Percentiles rank a stretch among this genome's conserved stretches.
These are phyloP conservation scores for Calonectria henricotiae DNA, from an alignment of 2,329 filamentous ascomycete genomes.

Conservation along the genomic window DNA sequence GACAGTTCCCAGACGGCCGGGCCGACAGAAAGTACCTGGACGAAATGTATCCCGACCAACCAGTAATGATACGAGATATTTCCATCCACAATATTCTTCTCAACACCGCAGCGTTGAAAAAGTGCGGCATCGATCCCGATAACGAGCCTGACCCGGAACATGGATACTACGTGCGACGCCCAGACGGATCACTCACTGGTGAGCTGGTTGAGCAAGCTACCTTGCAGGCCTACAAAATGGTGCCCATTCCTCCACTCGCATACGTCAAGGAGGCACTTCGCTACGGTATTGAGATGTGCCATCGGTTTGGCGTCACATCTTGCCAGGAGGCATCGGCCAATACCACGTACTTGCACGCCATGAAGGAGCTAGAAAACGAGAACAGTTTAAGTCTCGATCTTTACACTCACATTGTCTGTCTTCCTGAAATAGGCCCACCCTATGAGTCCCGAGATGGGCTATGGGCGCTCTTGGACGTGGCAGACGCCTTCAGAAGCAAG, in stretches of 20 bases:
- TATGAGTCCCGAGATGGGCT: background rate
- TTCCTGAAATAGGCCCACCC: background rate
- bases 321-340: background rate
- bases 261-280: background rate
- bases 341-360: background rate
- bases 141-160: background rate
- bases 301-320: background rate
- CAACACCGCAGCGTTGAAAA: background rate
- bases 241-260: background rate
- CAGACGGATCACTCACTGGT: background rate
- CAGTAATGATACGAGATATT: background rate
- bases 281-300: background rate
- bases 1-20: background rate
- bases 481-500: background rate
- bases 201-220: background rate
- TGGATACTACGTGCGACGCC: background rate
- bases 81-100: background rate
- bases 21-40: background rate
- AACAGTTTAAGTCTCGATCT: background rate
- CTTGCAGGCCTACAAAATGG: background rate
- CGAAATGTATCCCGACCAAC: background rate
- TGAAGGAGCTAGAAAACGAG: background rate
- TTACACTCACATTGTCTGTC: background rate
- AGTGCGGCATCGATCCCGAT: background rate
- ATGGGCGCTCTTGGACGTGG: background rate